phyloP scores from a whole-genome alignment of 345 rosid species.

The Lepidium didymum region DNA sequence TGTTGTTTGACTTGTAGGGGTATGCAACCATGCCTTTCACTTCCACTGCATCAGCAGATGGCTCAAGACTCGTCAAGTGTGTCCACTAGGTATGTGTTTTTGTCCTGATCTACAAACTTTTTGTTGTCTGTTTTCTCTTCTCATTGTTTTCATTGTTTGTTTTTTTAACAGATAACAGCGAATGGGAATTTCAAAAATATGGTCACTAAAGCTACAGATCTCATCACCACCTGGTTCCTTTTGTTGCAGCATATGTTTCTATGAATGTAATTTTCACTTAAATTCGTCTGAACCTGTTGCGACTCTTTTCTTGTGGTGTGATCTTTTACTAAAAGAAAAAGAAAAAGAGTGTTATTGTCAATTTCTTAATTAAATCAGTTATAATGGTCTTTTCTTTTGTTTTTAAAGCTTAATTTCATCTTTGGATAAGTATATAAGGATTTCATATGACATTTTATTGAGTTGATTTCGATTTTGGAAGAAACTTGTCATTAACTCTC shows the following conservation, averaged over 20 bases:
- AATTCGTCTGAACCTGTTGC: background rate
- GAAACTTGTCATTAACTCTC: too few relatives aligned
- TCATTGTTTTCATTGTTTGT: background rate
- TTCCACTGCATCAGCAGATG: slow-evolving; percentile 96
- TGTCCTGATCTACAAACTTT: background rate
- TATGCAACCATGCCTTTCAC: slow-evolving; percentile 94
- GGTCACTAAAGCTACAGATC: slow-evolving; percentile 44
- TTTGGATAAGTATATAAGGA: too few relatives aligned
- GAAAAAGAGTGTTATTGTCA: too few relatives aligned
- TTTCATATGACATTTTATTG: too few relatives aligned
- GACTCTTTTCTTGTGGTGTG: background rate
- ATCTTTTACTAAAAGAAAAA: too few relatives aligned
- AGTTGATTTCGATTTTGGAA: too few relatives aligned
- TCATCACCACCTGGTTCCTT: background rate
- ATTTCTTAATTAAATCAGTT: too few relatives aligned
- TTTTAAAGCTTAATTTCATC: too few relatives aligned
- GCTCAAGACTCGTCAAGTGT: slow-evolving; percentile 94
- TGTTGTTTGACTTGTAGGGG: slow-evolving; percentile 43
- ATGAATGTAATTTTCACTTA: background rate
- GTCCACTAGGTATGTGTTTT: slow-evolving; percentile 62
- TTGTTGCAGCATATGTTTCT: background rate
- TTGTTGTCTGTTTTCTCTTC: background rate
- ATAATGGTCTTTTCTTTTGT: too few relatives aligned
- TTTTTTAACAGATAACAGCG: slow-evolving; percentile 59
- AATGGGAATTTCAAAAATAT: slow-evolving; percentile 93